Evolutionary conservation across 768 basidiomycete genomes (phyloP).

Genomic region (Candolleomyces eurysporus): DNA sequence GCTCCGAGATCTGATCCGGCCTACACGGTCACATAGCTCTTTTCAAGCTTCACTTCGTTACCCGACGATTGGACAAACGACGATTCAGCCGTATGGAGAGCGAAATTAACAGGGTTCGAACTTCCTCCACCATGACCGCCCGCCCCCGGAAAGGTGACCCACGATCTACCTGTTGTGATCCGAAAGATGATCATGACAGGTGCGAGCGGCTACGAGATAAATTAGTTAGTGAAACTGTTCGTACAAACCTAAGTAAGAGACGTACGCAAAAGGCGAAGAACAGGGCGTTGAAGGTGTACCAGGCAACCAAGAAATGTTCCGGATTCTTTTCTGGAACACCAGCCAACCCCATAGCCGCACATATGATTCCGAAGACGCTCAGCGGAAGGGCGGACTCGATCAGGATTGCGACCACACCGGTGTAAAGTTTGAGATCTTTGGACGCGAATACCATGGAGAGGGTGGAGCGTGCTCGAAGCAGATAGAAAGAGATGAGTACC

Average conservation of each 20-base stretch:
- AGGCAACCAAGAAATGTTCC: not conserved
- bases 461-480: not conserved
- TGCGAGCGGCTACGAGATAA: not conserved
- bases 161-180: constrained; percentile 1
- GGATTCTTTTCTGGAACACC: not conserved
- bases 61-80: too few species aligned
- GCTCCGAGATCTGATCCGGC: too few species aligned
- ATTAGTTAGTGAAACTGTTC: not conserved
- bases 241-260: not conserved
- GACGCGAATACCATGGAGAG: not conserved
- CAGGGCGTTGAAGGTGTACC: not conserved
- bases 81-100: too few species aligned
- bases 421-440: not conserved
- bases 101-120: too few species aligned
- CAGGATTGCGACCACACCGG: not conserved
- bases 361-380: not conserved
- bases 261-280: not conserved
- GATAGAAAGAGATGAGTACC: not conserved
- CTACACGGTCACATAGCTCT: too few species aligned
- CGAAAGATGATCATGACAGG: constrained; percentile 2
- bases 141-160: not conserved
- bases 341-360: too few species aligned
- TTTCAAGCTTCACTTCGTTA: too few species aligned
- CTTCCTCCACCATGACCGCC: too few species aligned
- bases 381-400: not conserved